phyloP scores from a whole-genome alignment of 2,329 filamentous ascomycete species.

The Exserohilum turcica region DNA sequence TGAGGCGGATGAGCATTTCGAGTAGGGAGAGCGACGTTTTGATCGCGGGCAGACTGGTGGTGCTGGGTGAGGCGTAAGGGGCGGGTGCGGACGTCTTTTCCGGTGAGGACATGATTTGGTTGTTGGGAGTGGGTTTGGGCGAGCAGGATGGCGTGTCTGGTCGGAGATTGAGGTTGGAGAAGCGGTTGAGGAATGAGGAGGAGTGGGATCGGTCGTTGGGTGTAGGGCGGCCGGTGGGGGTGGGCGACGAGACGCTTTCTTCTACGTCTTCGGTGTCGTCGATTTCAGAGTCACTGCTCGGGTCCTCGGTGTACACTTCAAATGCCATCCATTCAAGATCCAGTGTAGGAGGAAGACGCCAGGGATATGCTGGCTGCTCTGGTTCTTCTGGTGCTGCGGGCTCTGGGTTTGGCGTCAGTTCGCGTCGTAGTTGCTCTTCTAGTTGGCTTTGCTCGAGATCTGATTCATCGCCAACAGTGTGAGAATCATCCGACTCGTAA shows the following conservation, averaged over 20 bases:
- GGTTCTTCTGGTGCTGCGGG: slow-evolving; percentile 8
- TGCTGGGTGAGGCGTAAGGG: slow-evolving; percentile 1
- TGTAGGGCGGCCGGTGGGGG: slow-evolving; percentile 20
- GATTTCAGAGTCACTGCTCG: slow-evolving; percentile 62
- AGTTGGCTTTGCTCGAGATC: slow-evolving; percentile 52
- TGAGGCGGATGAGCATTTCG: slow-evolving; percentile 84
- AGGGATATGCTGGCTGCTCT: slow-evolving; percentile 47
- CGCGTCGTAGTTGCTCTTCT: slow-evolving; percentile 52
- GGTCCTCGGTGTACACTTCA: slow-evolving; percentile 75
- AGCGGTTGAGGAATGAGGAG: slow-evolving; percentile 45
- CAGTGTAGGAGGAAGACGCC: slow-evolving; percentile 72
- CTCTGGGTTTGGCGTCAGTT: slow-evolving; percentile 41
- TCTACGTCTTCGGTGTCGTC: slow-evolving; percentile 40
- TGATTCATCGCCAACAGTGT: slow-evolving; percentile 40
- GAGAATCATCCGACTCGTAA: slow-evolving; percentile 47
- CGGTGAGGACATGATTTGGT: slow-evolving; percentile 37
- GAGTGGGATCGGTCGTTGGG: slow-evolving; percentile 45
- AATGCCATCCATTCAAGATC: slow-evolving; percentile 92
- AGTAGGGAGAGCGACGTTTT: slow-evolving; percentile 77
- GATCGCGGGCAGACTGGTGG: slow-evolving; percentile 54
- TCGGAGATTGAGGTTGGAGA: slow-evolving; percentile 56
- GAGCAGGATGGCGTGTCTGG: slow-evolving; percentile 32
- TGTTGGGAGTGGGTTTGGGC: slow-evolving; percentile 21
- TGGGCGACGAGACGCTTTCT: slow-evolving; percentile 20
- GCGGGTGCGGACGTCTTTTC: slow-evolving; percentile 25